phyloP scores from a whole-genome alignment of 306 rosid species.

The Vigna unguiculata region DNA sequence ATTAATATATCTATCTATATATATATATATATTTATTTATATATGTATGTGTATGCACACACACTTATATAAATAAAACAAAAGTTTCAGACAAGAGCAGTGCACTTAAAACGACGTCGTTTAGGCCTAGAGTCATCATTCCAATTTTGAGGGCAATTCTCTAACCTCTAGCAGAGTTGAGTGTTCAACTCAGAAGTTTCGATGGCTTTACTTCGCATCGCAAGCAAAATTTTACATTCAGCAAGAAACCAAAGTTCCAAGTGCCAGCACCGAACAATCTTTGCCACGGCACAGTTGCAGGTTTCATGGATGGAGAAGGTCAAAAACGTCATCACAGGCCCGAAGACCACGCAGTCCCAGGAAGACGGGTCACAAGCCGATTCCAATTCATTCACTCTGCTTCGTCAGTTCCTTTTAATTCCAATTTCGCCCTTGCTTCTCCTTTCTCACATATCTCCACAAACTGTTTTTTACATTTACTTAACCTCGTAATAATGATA shows the following conservation, averaged over 20 bases:
- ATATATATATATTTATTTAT: too few relatives aligned
- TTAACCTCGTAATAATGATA: background rate
- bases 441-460: background rate
- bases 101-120: constrained; percentile 24
- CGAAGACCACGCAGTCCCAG: constrained; percentile 42
- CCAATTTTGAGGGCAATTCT: background rate
- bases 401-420: constrained; percentile 54
- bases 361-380: constrained; percentile 40
- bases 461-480: background rate
- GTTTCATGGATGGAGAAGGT: constrained; percentile 80
- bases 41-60: too few relatives aligned
- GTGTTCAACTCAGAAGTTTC: background rate
- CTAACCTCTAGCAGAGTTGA: background rate
- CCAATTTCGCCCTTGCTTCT: background rate
- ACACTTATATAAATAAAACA: too few relatives aligned
- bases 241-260: background rate
- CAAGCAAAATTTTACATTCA: constrained; percentile 40
- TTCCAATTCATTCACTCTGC: constrained; percentile 69
- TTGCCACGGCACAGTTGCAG: constrained; percentile 63
- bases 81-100: too few relatives aligned
- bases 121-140: background rate
- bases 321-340: constrained; percentile 79
- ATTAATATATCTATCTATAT: too few relatives aligned
- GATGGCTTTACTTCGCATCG: constrained; percentile 57
- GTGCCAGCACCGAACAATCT: constrained; percentile 62